A percentile compares a stretch with the other conserved stretches of the same genome.
Conservation (phyloP, 305 asterid genomes). For the Fraxinus greggii region DNA sequence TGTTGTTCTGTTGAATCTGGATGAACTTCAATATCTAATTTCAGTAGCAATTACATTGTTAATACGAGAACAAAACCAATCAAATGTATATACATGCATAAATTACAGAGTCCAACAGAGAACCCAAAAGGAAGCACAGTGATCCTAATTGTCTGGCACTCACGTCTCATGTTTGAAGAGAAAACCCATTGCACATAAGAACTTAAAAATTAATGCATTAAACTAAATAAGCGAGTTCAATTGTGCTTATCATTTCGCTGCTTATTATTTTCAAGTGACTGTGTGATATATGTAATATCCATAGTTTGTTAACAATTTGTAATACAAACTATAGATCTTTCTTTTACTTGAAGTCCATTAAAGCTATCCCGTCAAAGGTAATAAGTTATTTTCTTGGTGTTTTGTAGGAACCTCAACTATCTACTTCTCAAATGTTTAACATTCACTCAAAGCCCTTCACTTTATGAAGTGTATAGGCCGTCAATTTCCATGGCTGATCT, state of each 20-base stretch:
- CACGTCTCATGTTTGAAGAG: background rate
- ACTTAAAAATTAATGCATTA: background rate
- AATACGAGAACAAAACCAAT: background rate
- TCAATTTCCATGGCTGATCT: constrained; percentile 21
- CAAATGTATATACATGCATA: background rate
- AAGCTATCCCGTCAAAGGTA: background rate
- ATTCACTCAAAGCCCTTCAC: constrained; percentile 51
- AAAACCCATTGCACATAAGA: background rate
- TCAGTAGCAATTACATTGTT: background rate
- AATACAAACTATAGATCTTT: background rate
- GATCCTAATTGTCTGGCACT: background rate
- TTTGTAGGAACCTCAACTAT: constrained; percentile 68
- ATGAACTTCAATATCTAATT: background rate
- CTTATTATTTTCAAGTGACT: background rate
- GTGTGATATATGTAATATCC: background rate
- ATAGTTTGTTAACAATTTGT: background rate
- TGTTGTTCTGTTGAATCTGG: background rate
- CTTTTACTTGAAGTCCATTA: background rate
- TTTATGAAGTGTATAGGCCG: constrained; percentile 27
- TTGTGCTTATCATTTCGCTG: background rate
- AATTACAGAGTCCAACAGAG: background rate
- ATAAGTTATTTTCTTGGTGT: constrained; percentile 25
- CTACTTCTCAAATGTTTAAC: constrained; percentile 60
- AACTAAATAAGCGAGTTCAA: background rate
- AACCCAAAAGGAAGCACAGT: background rate